Evolutionary conservation across 2,329 filamentous ascomycete genomes (phyloP).

Genomic region (Apiospora rasikravindrae): DNA sequence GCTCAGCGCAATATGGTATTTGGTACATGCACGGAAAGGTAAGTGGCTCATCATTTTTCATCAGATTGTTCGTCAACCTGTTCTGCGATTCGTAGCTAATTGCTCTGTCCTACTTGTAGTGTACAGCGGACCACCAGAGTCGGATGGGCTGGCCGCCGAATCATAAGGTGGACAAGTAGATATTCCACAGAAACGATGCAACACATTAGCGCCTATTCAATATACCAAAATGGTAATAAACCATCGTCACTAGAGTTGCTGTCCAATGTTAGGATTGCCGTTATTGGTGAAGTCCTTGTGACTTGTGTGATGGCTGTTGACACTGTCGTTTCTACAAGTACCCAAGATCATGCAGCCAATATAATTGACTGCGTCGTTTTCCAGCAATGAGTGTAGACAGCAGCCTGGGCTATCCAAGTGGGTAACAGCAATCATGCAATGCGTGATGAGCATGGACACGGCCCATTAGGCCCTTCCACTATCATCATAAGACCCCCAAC

Average conservation of each 20-base stretch:
- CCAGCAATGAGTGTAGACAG: too few relatives aligned
- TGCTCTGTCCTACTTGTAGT: conserved; percentile 26
- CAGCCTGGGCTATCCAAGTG: too few relatives aligned
- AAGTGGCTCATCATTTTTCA: conserved; percentile 28
- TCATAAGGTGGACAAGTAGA: conserved; percentile 21
- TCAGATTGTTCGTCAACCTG: neutral
- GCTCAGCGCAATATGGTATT: conserved; percentile 52
- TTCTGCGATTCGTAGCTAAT: neutral
- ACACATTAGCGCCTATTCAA: neutral
- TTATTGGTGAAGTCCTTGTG: neutral
- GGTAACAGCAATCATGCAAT: too few relatives aligned
- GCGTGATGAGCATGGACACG: too few relatives aligned
- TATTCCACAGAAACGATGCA: too few relatives aligned
- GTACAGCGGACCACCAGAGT: conserved; percentile 37
- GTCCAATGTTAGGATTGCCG: neutral
- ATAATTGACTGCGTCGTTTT: too few relatives aligned
- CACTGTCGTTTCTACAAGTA: too few relatives aligned
- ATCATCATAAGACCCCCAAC: too few relatives aligned
- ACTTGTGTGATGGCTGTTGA: too few relatives aligned
- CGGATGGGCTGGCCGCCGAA: conserved; percentile 34
- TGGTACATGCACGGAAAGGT: conserved; percentile 56
- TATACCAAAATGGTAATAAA: neutral
- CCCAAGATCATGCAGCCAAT: too few relatives aligned
- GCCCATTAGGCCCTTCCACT: too few relatives aligned
- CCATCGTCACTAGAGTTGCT: too few relatives aligned